Evolutionary conservation across 2,329 filamentous ascomycete species (phyloP).

Genomic region (Chlorencoelia australis): DNA sequence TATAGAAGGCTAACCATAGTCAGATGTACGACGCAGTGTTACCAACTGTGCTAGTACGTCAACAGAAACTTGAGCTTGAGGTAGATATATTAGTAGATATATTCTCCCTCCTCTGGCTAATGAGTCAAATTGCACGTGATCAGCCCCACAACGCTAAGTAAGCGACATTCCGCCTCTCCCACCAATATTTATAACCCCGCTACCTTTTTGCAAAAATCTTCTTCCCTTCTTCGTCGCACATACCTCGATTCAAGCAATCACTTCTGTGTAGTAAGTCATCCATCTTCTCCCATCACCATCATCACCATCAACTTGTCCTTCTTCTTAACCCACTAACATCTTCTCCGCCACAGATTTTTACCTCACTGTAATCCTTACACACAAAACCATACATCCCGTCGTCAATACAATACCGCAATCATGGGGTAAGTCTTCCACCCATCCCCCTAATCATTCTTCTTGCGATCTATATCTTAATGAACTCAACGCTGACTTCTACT

Average conservation of each 20-base stretch:
- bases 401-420: constrained; percentile 24
- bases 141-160: too few relatives aligned
- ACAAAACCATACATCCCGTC: too few relatives aligned
- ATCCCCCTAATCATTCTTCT: constrained; percentile 12
- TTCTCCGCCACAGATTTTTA: constrained; percentile 21
- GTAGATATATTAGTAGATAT: too few relatives aligned
- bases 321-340: constrained; percentile 11
- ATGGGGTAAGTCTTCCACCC: constrained; percentile 25
- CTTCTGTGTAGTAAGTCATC: constrained; percentile 22
- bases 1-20: too few relatives aligned
- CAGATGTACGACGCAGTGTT: too few relatives aligned
- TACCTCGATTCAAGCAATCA: constrained; percentile 27
- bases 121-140: too few relatives aligned
- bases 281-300: neutral
- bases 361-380: constrained; percentile 17
- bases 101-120: too few relatives aligned
- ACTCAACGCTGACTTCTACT: constrained; percentile 17
- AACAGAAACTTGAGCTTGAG: too few relatives aligned
- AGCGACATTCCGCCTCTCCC: too few relatives aligned
- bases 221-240: constrained; percentile 18
- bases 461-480: constrained; percentile 11
- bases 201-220: constrained; percentile 3
- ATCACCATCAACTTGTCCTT: neutral
- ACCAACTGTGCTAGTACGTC: too few relatives aligned
- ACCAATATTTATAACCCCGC: constrained; percentile 6